Evolutionary conservation across 2,329 filamentous ascomycete species (phyloP), one percentile per base, ranked within the genome.

Genomic region (Chalaropsis thielavioides): DNA sequence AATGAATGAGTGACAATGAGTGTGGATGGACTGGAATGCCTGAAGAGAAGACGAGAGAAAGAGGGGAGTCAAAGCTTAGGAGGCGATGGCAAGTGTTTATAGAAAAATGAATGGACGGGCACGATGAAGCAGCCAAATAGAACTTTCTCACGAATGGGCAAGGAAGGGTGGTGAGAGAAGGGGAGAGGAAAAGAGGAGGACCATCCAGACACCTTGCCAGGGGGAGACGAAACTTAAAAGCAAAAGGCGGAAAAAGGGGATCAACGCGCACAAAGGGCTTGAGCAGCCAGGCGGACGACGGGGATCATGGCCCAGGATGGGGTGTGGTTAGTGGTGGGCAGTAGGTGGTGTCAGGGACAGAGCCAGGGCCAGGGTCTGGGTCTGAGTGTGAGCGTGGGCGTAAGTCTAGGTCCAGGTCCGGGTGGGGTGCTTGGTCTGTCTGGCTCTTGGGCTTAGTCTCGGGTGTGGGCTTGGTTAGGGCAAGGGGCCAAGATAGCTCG

Each of bases 41-140:
- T 17, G 13, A 13, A 41, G n/a, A 59, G 49, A 61, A 59, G 40
- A 2, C 1, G 38, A 59, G 40, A 51, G 13, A 8, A 10, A 38
- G 35, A 8, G 8, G 61, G 3, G 5, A 27, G 24, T 17, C 41
- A 49, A 56, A 60, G 44, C 19, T 44, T 41, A 35, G 41, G 38
- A 38, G 61, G 46, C 58, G 38, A 46, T n/a, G 40, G 35, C 41
- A 38, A 22, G 31, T 51, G 43, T 60, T 60, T 65, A 56, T 65
- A 65, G 61, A 66, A 60, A 61, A 64, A 62, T 51, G 61, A 66
- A 38, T 60, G 61, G 64, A 66, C 61, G 63, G 65, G 60, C 56
- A 64, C 61, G 49, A 54, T 58, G 46, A 40, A 40, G 43, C 35
- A 66, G 24, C 56, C 43, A 64, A 43, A 22, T 38, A 44, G 40